Conservation (phyloP, 2,329 filamentous ascomycete species). For the Fusarium caatingaense region DNA sequence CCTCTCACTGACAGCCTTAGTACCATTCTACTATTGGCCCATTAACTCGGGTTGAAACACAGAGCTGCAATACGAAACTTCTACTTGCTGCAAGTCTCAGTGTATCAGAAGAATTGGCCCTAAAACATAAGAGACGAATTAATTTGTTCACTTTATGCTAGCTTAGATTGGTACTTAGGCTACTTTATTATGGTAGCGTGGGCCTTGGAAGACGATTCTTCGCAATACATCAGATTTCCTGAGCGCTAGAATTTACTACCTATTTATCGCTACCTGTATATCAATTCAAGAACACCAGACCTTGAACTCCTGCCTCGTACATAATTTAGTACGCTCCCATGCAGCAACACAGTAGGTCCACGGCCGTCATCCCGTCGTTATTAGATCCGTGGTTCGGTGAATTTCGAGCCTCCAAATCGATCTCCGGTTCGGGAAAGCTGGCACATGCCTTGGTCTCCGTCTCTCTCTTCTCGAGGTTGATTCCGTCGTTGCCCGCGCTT, state of each 20-base stretch:
- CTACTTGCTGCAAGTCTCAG: neutral
- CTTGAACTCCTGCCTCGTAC: neutral
- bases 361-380: neutral
- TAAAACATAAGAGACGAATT: neutral
- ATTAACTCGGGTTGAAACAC: conserved; percentile 1
- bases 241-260: neutral
- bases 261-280: neutral
- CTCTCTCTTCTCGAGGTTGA: too few species aligned
- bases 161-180: neutral
- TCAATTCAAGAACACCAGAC: neutral
- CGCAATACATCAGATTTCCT: too few species aligned
- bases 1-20: conserved; percentile 11
- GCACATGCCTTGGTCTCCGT: too few species aligned
- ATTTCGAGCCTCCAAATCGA: neutral
- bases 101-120: neutral
- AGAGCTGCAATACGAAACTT: neutral
- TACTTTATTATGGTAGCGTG: too few species aligned
- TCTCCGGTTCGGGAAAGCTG: neutral
- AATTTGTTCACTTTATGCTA: neutral
- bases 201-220: too few species aligned
- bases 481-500: too few species aligned
- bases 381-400: neutral
- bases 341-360: neutral
- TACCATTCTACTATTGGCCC: neutral
- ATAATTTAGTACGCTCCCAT: neutral